A percentile compares a stretch with the other conserved stretches of the same genome.
phyloP scores from a whole-genome alignment of 495 filamentous ascomycete species.

The Sphaerosporella brunnea region DNA sequence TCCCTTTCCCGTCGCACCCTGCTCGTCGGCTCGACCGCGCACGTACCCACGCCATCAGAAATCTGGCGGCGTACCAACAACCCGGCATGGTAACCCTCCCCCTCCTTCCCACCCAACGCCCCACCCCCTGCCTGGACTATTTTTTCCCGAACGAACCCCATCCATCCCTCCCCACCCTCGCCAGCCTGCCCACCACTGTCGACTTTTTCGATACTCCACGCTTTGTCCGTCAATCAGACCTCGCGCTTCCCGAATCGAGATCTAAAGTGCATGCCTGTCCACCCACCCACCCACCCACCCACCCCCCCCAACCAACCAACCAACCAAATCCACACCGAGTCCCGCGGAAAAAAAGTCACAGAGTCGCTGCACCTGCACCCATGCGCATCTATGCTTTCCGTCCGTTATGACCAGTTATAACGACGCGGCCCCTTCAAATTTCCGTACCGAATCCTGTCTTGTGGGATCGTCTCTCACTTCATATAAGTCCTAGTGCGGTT shows the following conservation, averaged over 20 bases:
- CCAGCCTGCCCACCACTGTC: background rate
- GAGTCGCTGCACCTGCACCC: background rate
- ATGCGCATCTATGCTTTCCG: slow-evolving; percentile 5
- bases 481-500: background rate
- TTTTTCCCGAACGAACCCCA: slow-evolving; percentile 1
- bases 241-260: background rate
- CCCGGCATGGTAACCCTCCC: background rate
- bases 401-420: slow-evolving; percentile 5
- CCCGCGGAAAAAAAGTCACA: no score
- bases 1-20: background rate
- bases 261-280: background rate
- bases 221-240: background rate
- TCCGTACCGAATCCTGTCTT: slow-evolving; percentile 6
- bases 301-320: background rate
- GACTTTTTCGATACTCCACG: background rate
- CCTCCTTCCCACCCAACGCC: background rate
- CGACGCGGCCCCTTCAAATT: slow-evolving; percentile 9
- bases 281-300: background rate
- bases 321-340: no score
- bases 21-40: background rate
- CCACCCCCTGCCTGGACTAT: background rate
- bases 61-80: background rate
- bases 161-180: background rate
- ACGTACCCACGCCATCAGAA: slow-evolving; percentile 1
- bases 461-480: slow-evolving; percentile 8